Evolutionary conservation across 2,329 filamentous ascomycete genomes (phyloP), one percentile per base, ranked within the genome.

Genomic region (Alternaria viburni): DNA sequence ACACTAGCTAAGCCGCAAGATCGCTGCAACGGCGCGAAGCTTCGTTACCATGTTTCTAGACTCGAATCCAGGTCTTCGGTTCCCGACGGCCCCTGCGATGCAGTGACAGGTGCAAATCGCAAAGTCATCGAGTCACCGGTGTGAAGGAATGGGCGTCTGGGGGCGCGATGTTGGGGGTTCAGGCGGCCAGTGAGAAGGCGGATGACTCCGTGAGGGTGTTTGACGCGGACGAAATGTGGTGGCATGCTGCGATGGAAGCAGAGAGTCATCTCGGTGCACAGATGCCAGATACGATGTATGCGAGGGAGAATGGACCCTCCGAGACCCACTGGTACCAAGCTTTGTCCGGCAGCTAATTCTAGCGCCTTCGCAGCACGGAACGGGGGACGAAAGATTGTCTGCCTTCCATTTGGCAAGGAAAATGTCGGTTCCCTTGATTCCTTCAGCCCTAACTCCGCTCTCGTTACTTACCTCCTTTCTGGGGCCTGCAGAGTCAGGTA

Each of bases 151-250:
- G 23, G 25, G 44, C 45, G 25, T n/a, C 17, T 57, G 25, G 11
- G 44, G 26, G 30, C 43, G 49, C 23, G 1, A 36, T 55, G 25
- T 32, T 55, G 50, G 43, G 43, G 54, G 50, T 58, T 55, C 50
- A 67, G 65, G 65, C 65, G 61, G 57, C 64, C 49, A 51, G 57
- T 51, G 28, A 51, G 19, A 47, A 51, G 49, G 17, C 9, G 21
- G 12, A 36, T 51, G 49, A 36, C 49, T 23, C 17, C 10, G 13
- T 13, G 12, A 51, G 32, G 17, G 49, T n/a, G 21, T 15, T 23
- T 23, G 30, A 23, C 19, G 21, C 49, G 28, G 28, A 36, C 49
- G 28, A 51, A 51, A 36, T 15, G 17, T 23, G 49, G 17, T 36
- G 49, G 17, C 8, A 51, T 36, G 17, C 49, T 36, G 49, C 28